Evolutionary conservation across 2,329 filamentous ascomycete genomes (phyloP), one percentile per base, ranked within the genome.

Genomic region (Cladorrhinum sp.): DNA sequence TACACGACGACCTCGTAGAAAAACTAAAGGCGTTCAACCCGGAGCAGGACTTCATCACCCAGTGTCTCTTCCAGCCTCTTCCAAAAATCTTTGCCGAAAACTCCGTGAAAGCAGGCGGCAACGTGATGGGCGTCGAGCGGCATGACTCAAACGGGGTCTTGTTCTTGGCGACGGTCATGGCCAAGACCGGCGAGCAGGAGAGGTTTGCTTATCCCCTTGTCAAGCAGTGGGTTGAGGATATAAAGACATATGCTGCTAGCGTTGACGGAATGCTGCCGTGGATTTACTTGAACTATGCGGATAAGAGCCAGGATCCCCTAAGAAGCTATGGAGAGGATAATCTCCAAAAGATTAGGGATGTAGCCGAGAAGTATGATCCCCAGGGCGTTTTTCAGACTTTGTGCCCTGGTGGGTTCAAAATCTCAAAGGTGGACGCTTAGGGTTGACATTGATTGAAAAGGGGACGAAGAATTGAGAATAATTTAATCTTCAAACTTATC

Each of bases 211-310:
- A 68, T 36, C 53, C 59, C 10, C 63, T 57, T n/a, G 64, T 67
- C 13, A 62, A 61, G 58, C 38, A 50, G 4, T 66, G 59, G 62
- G 36, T 60, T 13, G 57, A 63, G 6, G 56, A 27, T 1, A 58
- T 70, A 20, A 41, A 50, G 24, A 63, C 62, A 9, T 70, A 63
- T 27, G 61, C 68, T 1, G 57, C 55, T 3, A 63, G 51, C 18
- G 65, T 63, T 3, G 62, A 60, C 38, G 58, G 50, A 2, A 22
- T 59, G 29, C 53, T 65, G 45, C 48, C 57, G 9, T 70, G 64
- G 67, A 55, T 55, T 0, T 69, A 69, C 18, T 49, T 68, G 20
- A 73, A 73, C 45, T 73, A 73, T 48, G 68, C 66, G 8, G 65
- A 66, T 53, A 56, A 48, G 25, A 59, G 48, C 36, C 71, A 73